Evolutionary conservation across 768 basidiomycete species (phyloP).

Genomic region (Xerocomus brunneocitrinus): DNA sequence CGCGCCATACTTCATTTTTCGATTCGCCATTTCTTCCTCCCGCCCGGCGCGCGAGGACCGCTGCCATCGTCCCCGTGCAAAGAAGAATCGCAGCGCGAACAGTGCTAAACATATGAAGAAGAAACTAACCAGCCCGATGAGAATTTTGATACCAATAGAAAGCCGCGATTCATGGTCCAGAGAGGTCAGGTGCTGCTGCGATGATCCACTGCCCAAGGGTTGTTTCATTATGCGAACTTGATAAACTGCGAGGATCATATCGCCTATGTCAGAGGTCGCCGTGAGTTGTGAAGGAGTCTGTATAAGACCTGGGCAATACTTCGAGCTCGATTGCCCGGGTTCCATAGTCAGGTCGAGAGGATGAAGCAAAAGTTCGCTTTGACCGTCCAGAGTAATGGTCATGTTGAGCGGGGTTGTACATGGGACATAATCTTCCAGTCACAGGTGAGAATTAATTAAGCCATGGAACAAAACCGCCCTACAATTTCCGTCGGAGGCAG

Average conservation of each 20-base stretch:
- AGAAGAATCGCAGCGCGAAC: constrained; percentile 52
- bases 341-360: constrained; percentile 67
- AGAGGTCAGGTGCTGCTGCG: constrained; percentile 6
- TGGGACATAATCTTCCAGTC: constrained; percentile 60
- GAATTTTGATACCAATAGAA: constrained; percentile 57
- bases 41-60: constrained; percentile 10
- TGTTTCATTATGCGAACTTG: constrained; percentile 63
- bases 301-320: constrained; percentile 61
- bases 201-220: constrained; percentile 37
- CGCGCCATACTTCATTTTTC: constrained; percentile 13
- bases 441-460: constrained; percentile 4
- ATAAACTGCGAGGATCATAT: constrained; percentile 72
- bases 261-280: constrained; percentile 40
- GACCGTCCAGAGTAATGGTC: constrained; percentile 59
- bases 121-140: constrained; percentile 56
- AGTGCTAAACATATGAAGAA: constrained; percentile 50
- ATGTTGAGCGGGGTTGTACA: constrained; percentile 70
- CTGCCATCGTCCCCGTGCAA: constrained; percentile 38
- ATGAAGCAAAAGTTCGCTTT: constrained; percentile 56
- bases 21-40: constrained; percentile 11
- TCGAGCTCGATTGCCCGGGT: constrained; percentile 41
- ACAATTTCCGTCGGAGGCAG: constrained; percentile 62
- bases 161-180: constrained; percentile 35
- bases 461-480: constrained; percentile 22
- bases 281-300: constrained; percentile 48